Evolutionary conservation across 31 red algal species (phyloP), one percentile per base, ranked within the genome.

Genomic region (Asparagopsis taxiformis): DNA sequence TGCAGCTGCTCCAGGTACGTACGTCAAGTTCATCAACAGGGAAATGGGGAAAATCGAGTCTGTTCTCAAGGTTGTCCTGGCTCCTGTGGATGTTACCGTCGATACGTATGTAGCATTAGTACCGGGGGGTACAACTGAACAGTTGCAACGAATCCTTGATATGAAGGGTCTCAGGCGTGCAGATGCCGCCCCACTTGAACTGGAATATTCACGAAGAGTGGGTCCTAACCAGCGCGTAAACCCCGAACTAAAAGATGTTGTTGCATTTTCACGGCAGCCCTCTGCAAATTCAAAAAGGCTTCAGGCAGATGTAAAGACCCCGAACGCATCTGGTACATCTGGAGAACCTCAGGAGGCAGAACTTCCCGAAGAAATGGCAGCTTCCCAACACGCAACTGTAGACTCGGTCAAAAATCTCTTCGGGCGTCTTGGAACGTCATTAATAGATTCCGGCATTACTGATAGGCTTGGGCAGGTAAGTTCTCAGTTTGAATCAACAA

Each of bases 31-130:
- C 41, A 79, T 97, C 13, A 90, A 84, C 43, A 57, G 70, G 23
- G 93, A 97, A 81, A 86, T 87, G 75, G 78, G 82, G 30, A 86
- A 74, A 37, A 63, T 85, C 46, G 93, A 97, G 55, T 69, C 84
- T 51, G 69, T 97, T 56, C 82, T 97, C 35, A 97, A 97, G 51
- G 93, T 97, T 19, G 74, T 89, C 59, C 58, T 96, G 19, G 80
- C 93, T 5, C 78, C 85, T 43, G 59, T 75, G 26, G 80, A 91
- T 44, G 68, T 67, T 8, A 71, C 64, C 35, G 74, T 97, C 25
- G 87, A 85, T 32, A 87, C 93, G n/a, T 97, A 91, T 74, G 74
- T 76, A 8, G 87, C 93, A 61, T 69, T 97, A 8, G 70, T 91
- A n/a, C 72, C 80, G 0, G 68, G 82, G 11, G 89, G 79, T 43